Base-by-base conservation (phyloP, 2,329 filamentous ascomycete species). In the Bipolaris zeicola region DNA sequence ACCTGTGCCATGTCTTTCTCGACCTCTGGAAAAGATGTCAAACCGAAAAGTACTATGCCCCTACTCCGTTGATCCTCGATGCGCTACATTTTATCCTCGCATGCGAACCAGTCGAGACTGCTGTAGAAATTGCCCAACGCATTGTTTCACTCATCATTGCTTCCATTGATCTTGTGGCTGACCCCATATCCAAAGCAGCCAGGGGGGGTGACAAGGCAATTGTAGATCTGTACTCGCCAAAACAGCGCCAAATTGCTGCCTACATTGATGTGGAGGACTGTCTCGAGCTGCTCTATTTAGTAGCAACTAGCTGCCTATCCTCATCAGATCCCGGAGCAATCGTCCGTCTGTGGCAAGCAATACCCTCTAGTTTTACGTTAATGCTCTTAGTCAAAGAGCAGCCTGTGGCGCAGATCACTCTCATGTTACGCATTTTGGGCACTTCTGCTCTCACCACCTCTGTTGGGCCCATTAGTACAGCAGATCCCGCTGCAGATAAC, bases 321-420 rank as follows among this genome's bases (percentile, higher is more conserved):
- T 63, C 61, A 2, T 45, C 75, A 67, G 63, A 66, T 5, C 60
- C 78, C 24, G 76, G 80, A 16, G 72, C 75, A 2, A 76, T 80
- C 1, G 70, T 69, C 14, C 73, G 68, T 11, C 90, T 92, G 66
- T 95, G 91, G 91, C 83, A 80, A 57, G 76, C 81, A 36, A 85
- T 92, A 58, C 83, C 87, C 3, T 82, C 86, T 22, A 85, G 89
- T 42, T 87, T 89, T 61, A 83, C 89, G 8, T 76, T 90, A 11
- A 79, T 90, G 52, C 83, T 91, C 65, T 80, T 94, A 1, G 87
- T 85, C 57, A 84, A 85, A 28, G 87, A 87, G 52, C 89, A 92
- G 58, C 83, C 84, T 1, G 77, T 86, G 0, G 73, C 79, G 1
- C 87, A 91, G 47, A 87, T 90, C 50, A 76, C 85, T 1, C 79